phyloP scores from a whole-genome alignment of 1,284 basidiomycete species.

The Leccinum subatratum region DNA sequence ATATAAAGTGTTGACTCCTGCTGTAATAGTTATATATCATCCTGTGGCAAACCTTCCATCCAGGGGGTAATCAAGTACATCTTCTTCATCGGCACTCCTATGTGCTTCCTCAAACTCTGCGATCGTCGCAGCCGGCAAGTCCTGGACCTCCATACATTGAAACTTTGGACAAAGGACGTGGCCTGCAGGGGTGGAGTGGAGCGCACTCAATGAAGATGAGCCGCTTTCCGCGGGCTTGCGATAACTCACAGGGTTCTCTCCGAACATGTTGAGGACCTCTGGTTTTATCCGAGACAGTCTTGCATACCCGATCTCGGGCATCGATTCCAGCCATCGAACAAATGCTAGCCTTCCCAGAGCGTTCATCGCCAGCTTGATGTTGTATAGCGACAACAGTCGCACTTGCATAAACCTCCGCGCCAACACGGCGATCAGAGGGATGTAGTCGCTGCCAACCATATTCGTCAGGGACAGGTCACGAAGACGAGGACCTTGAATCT shows the following conservation, averaged over 20 bases:
- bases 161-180: slow-evolving; percentile 40
- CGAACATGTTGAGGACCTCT: slow-evolving; percentile 43
- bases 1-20: slow-evolving; percentile 24
- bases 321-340: slow-evolving; percentile 47
- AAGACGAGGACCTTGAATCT: slow-evolving; percentile 53
- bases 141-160: slow-evolving; percentile 39
- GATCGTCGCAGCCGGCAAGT: slow-evolving; percentile 25
- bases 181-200: slow-evolving; percentile 4
- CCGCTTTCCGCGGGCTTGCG: slow-evolving; percentile 14
- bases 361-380: slow-evolving; percentile 34
- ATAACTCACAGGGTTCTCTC: slow-evolving; percentile 35
- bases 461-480: slow-evolving; percentile 52
- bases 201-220: background rate
- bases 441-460: slow-evolving; percentile 46
- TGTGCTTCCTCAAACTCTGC: slow-evolving; percentile 27
- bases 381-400: slow-evolving; percentile 46
- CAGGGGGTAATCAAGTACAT: slow-evolving; percentile 33
- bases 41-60: slow-evolving; percentile 12
- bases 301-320: slow-evolving; percentile 49
- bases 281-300: slow-evolving; percentile 41
- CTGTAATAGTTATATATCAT: slow-evolving; percentile 21
- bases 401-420: slow-evolving; percentile 45
- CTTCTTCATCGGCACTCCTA: slow-evolving; percentile 34
- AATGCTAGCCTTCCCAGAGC: slow-evolving; percentile 29
- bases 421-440: slow-evolving; percentile 41